Evolutionary conservation across 768 basidiomycete species (phyloP).

Genomic region (Suillus fuscotomentosus): DNA sequence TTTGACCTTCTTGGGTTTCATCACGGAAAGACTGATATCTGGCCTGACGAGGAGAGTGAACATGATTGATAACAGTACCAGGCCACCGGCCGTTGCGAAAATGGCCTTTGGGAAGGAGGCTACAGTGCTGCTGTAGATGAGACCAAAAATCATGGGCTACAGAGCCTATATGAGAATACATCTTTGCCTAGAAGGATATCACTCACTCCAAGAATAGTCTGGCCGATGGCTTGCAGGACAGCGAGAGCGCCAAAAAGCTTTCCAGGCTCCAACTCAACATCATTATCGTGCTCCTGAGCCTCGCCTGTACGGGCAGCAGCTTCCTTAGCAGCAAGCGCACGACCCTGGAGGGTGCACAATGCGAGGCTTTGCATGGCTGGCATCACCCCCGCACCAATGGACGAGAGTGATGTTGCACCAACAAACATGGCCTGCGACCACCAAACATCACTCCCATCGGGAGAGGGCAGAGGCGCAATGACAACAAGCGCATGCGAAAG

Average conservation of each 20-base stretch:
- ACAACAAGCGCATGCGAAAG: conserved; percentile 63
- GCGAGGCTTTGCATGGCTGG: conserved; percentile 76
- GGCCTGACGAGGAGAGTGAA: conserved; percentile 45
- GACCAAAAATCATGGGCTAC: conserved; percentile 69
- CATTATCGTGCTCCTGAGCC: conserved; percentile 10
- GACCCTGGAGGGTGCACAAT: conserved; percentile 53
- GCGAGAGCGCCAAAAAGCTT: conserved; percentile 72
- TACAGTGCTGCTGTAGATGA: conserved; percentile 65
- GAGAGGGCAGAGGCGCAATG: conserved; percentile 46
- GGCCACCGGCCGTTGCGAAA: conserved; percentile 56
- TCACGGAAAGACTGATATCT: conserved; percentile 22
- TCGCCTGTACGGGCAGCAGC: conserved; percentile 28
- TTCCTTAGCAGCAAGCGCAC: conserved; percentile 30
- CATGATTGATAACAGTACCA: conserved; percentile 50
- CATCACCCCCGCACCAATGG: conserved; percentile 65
- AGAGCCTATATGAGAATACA: conserved; percentile 9
- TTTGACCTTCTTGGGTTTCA: conserved; percentile 10
- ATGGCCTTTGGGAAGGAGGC: conserved; percentile 65
- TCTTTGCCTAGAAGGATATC: background rate
- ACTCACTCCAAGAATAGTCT: conserved; percentile 54
- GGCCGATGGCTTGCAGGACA: conserved; percentile 62
- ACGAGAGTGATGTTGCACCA: conserved; percentile 58
- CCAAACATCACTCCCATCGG: conserved; percentile 13
- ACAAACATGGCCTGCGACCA: conserved; percentile 48
- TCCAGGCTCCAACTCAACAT: conserved; percentile 42